phyloP scores from a whole-genome alignment of 371 early-diverging fungal species.

The Circinella umbellata region DNA sequence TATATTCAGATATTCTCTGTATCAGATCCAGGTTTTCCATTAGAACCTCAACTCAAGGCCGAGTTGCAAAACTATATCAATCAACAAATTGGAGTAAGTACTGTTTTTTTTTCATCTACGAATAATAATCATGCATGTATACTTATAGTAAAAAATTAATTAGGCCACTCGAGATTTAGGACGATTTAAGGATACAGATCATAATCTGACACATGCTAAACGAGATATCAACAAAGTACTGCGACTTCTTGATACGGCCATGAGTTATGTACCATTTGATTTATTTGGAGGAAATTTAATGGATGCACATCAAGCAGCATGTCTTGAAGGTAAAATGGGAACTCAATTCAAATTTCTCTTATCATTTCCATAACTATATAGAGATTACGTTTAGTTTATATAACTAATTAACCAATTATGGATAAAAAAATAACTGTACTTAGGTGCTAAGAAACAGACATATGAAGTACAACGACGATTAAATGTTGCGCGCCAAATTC shows the following conservation, averaged over 20 bases:
- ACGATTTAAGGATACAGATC: slow-evolving; percentile 37
- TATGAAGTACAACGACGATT: slow-evolving; percentile 41
- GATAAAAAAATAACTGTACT: not conserved
- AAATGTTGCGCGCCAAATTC: slow-evolving; percentile 34
- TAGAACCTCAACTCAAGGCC: slow-evolving; percentile 34
- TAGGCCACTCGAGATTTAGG: slow-evolving; percentile 42
- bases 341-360: no score
- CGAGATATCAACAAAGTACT: slow-evolving; percentile 28
- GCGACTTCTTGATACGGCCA: slow-evolving; percentile 28
- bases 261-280: slow-evolving; percentile 44
- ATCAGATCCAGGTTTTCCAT: slow-evolving; percentile 27
- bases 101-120: not conserved
- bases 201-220: slow-evolving; percentile 27
- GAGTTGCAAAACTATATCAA: slow-evolving; percentile 36
- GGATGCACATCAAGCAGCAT: slow-evolving; percentile 40
- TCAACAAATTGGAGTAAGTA: slow-evolving; percentile 31
- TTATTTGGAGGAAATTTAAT: slow-evolving; percentile 42
- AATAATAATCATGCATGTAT: not conserved
- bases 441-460: slow-evolving; percentile 18
- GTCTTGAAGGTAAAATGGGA: slow-evolving; percentile 34
- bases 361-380: no score
- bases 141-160: not conserved
- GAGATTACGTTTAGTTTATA: no score
- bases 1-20: slow-evolving; percentile 32
- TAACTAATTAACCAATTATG: not conserved